Base-by-base conservation (phyloP, 176 grass and related monocot species). In the Eragrostis curvula region DNA sequence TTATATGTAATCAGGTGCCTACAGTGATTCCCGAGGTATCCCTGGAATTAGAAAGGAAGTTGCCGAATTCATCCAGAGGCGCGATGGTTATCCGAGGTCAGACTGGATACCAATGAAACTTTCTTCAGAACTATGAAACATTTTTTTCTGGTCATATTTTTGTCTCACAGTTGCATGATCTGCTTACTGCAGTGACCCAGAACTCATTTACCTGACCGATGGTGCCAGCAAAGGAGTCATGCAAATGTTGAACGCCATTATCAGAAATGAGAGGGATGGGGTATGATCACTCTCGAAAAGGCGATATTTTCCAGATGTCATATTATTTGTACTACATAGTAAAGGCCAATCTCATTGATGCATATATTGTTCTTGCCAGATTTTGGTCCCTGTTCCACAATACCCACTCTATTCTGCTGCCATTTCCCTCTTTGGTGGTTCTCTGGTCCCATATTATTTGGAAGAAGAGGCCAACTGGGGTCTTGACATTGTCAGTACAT, bases 351-450 rank as follows among this genome's bases (percentile, higher is more conserved):
- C 52, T 51, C 9, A 29, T 48, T 56, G 27, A n/a, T 46, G 21
- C 11, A 57, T 73, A 60, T 27, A 64, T 87, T 27, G 73, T 46
- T 75, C 41, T 58, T 83, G 55, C 27, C 87, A 99, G 97, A 99
- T 99, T 84, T 88, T 99, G 73, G 97, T 99, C 73, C 97, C 97
- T 64, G 97, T 99, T 58, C 97, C 97, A 67, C 97, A 99, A 55
- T 99, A 99, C 73, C 97, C 97, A 45, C 97, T 99, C 64, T 99
- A 99, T 82, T 99, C 96, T 70, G 97, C 97, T 80, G 69, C 97
- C 49, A 99, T 99, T 80, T 82, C 93, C 23, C 85, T 99, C 45
- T 90, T 46, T 79, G 93, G 97, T 75, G 97, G 97, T 69, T 82
- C 93, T 65, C 93, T 99, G 65, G 97, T 99, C 12, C 97, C 97